Evolutionary conservation across 2,329 filamentous ascomycete genomes (phyloP), one percentile per base, ranked within the genome.

Genomic region (Microsporum ferrugineum): DNA sequence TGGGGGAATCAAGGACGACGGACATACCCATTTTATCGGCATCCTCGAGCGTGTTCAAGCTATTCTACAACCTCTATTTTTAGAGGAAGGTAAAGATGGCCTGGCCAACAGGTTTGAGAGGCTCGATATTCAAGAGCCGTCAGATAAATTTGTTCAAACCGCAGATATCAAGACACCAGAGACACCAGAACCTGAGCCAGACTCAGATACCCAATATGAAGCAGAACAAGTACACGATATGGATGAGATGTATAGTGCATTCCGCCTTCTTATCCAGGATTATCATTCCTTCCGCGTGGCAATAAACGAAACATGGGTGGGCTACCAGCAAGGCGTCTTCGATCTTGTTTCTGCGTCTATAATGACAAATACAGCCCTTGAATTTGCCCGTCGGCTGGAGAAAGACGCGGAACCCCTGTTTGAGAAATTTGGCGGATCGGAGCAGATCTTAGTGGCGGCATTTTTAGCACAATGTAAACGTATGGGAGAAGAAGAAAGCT

Each of bases 91-190:
- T 2, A 12, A 43, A 8, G 43, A 56, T 12, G 47, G 61, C 27
- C 6, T 57, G 23, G 17, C 55, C 17, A 77, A 75, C 61, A 68
- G 67, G 23, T 78, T 79, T 62, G 68, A 67, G 1, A 56, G 63
- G 2, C 65, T 78, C 7, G 65, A 68, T 0, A 63, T 77, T 10
- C 68, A 76, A 45, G 75, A 78, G 29, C 70, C 74, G 1, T 76
- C 73, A 0, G 66, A 74, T 27, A 67, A 66, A 3, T 78, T 77
- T 63, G 45, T 74, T 3, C 64, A 72, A 12, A 68, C 71, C 6
- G 69, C 72, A 0, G 65, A 72, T 47, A 53, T 69, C 6, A 27
- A 69, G 65, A 61, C 14, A 27, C 14, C 23, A 14, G 59, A 65
- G 59, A 3, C 27, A 33, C 45, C 57, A 2, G 23, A 41, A 27